Conservation (phyloP, 108 stramenopile genomes). For the Nitzschia palea region DNA sequence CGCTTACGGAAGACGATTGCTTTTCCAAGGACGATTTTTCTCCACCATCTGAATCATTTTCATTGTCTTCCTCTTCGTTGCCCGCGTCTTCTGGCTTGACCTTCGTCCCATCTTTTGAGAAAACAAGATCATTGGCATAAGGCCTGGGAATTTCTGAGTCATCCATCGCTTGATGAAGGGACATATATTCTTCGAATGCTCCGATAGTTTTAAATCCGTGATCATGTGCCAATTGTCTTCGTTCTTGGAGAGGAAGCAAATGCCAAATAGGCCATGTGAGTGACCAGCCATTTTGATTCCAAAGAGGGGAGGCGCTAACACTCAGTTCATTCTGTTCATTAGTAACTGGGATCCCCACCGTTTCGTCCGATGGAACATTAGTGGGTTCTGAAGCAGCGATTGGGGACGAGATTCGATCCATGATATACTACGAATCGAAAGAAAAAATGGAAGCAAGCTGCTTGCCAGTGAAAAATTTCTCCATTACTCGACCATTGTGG, state of each 20-base stretch:
- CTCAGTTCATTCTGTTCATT: too few species aligned
- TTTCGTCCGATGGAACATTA: too few species aligned
- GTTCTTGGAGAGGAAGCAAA: slow-evolving; percentile 67
- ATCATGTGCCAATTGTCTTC: slow-evolving; percentile 60
- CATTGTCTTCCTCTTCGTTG: slow-evolving; percentile 39
- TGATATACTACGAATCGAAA: too few species aligned
- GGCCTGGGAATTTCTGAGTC: slow-evolving; percentile 26
- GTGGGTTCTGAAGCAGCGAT: too few species aligned
- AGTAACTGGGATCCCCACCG: too few species aligned
- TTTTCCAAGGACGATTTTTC: slow-evolving; percentile 12
- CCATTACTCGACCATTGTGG: too few species aligned
- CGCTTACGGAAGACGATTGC: neutral
- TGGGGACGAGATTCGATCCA: too few species aligned
- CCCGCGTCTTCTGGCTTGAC: slow-evolving; percentile 1
- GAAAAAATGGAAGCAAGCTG: too few species aligned
- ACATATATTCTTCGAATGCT: slow-evolving; percentile 74
- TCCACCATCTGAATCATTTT: slow-evolving; percentile 41
- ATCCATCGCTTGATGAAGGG: slow-evolving; percentile 30
- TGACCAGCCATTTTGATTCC: slow-evolving; percentile 58
- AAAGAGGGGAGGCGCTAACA: too few species aligned
- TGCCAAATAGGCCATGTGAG: slow-evolving; percentile 88
- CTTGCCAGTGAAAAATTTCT: too few species aligned
- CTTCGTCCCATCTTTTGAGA: neutral
- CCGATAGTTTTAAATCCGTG: slow-evolving; percentile 82
- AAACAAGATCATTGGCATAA: slow-evolving; percentile 23